Evolutionary conservation across 75 land plant genomes (phyloP), one percentile per base, ranked within the genome.

Genomic region (Pinus taeda): DNA sequence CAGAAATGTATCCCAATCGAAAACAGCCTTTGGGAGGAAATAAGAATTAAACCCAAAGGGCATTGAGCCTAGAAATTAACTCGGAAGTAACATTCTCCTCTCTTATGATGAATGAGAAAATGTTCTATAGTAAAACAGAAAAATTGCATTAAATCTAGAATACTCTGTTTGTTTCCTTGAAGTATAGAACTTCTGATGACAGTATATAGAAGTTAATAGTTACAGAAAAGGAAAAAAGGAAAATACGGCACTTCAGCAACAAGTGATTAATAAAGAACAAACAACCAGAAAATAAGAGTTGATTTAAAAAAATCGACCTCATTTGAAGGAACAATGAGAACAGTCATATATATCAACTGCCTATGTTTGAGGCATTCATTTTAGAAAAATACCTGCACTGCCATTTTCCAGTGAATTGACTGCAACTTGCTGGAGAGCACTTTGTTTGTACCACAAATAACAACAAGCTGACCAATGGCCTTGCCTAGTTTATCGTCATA

Each of bases 381-480:
- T 45, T 36, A 59, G 15, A 30, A 12, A 20, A 61, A 62, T 88
- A 96, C 99, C 93, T 95, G 92, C 15, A 97, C 95, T 75, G 99
- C 95, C 49, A 94, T 76, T 63, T 89, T 84, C 99, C 99, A 97
- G 22, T 82, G 60, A 56, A 89, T 77, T 18, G 90, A 79, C 77
- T 74, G 69, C 79, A 97, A 85, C 89, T 72, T 94, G 65, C 80
- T 89, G 14, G 79, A 89, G 49, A 97, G 93, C 61, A 91, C 88
- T 72, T 92, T 90, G 74, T 97, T 97, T 20, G 90, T 89, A 15
- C 99, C 99, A 84, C 99, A 97, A 3, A 96, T 90, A 60, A 94
- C 89, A 72, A 97, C 87, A 62, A 97, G 78, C 58, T 97, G 99
- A 62, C 98, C 98, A 15, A 81, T 82, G 71, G 93, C 85, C 82